These are phyloP conservation scores for Kokia cookei DNA, from an alignment of 441 rosid species.

Conservation along the genomic window DNA sequence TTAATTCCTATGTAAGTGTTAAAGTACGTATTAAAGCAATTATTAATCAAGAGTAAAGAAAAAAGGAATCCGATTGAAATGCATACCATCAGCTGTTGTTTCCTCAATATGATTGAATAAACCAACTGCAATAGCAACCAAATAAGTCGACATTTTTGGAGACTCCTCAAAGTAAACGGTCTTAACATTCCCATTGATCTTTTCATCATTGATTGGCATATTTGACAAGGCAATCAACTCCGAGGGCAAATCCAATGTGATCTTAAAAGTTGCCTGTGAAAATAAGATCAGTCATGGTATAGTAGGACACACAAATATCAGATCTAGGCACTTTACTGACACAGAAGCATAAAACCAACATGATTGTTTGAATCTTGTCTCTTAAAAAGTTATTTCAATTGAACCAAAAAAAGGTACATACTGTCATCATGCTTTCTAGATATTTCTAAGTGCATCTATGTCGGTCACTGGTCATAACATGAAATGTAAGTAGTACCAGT, in stretches of 20 bases:
- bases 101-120: conserved; percentile 85
- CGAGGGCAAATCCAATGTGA: conserved; percentile 73
- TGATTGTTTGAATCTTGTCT: not conserved
- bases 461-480: not conserved
- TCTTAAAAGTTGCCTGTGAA: conserved; percentile 82
- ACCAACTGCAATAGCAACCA: conserved; percentile 91
- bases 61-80: not conserved
- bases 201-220: conserved; percentile 73
- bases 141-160: conserved; percentile 92
- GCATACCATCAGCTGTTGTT: conserved; percentile 76
- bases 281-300: not conserved
- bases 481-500: not conserved
- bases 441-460: not conserved
- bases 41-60: not conserved
- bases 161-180: conserved; percentile 72
- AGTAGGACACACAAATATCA: not conserved
- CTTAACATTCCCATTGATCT: conserved; percentile 59
- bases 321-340: not conserved
- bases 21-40: not conserved
- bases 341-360: not conserved
- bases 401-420: not conserved
- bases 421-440: not conserved
- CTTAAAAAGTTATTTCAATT: not conserved
- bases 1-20: conserved; percentile 44
- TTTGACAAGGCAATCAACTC: conserved; percentile 87